Evolutionary conservation across 2,329 filamentous ascomycete species (phyloP).

Genomic region (Aspergillus sojae): DNA sequence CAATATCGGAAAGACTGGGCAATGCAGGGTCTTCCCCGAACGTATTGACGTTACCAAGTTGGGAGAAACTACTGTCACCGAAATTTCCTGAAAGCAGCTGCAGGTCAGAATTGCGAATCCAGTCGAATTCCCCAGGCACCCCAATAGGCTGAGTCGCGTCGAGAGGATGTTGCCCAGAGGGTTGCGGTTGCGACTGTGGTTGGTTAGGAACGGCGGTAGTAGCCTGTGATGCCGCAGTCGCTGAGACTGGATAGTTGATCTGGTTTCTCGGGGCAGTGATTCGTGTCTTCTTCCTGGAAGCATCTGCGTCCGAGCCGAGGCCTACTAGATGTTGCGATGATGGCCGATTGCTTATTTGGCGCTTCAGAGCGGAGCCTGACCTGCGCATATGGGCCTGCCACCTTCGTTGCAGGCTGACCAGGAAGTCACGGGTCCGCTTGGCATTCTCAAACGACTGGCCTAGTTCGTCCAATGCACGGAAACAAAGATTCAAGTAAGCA

Average conservation of each 20-base stretch:
- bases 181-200: constrained; percentile 10
- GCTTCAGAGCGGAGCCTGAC: constrained; percentile 31
- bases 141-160: constrained; percentile 16
- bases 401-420: constrained; percentile 41
- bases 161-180: background rate
- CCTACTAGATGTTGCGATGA: constrained; percentile 16
- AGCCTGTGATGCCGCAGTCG: constrained; percentile 3
- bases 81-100: constrained; percentile 27
- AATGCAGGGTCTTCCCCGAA: constrained; percentile 17
- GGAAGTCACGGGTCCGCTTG: constrained; percentile 42
- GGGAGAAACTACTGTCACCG: constrained; percentile 21
- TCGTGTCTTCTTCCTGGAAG: constrained; percentile 30
- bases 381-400: constrained; percentile 42
- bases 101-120: constrained; percentile 33
- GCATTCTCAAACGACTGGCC: constrained; percentile 46
- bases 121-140: constrained; percentile 28
- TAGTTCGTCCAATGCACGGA: constrained; percentile 46
- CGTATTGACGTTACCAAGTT: constrained; percentile 14
- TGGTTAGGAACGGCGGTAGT: background rate
- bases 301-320: constrained; percentile 9
- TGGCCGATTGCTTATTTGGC: constrained; percentile 30
- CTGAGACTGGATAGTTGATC: constrained; percentile 4
- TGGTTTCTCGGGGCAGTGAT: constrained; percentile 11
- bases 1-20: constrained; percentile 30
- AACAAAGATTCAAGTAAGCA: constrained; percentile 44